A percentile compares a stretch with the other conserved stretches of the same genome.
phyloP scores from a whole-genome alignment of 1,284 basidiomycete species.

The Ustilago cynodontis region DNA sequence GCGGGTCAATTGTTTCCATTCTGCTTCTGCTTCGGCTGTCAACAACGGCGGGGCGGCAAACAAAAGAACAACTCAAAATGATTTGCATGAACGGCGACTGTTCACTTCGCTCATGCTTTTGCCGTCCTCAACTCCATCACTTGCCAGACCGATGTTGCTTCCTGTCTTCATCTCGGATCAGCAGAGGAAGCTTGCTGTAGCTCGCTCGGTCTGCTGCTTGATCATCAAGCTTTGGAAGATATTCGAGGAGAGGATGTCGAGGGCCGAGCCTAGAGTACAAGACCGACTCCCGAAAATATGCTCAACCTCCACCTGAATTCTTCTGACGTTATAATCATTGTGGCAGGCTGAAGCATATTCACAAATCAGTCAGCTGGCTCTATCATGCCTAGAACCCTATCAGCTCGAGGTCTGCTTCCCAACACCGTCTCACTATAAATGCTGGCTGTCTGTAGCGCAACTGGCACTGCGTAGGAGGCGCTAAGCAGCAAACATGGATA shows the following conservation, averaged over 20 bases:
- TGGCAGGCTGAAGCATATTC: conserved; percentile 3
- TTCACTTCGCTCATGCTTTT: too few species aligned
- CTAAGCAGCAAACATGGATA: conserved; percentile 29
- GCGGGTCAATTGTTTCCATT: neutral
- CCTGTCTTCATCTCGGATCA: too few species aligned
- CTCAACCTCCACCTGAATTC: conserved; percentile 26
- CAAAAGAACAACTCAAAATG: neutral
- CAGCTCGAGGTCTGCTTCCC: neutral
- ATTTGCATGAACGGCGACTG: neutral
- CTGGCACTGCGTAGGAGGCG: neutral
- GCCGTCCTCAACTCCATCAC: too few species aligned
- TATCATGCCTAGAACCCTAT: neutral
- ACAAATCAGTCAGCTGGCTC: neutral
- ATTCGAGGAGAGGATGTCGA: too few species aligned
- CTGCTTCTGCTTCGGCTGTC: conserved; percentile 1
- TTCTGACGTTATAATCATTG: conserved; percentile 34
- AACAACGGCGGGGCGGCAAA: conserved; percentile 3
- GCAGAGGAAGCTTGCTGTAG: too few species aligned
- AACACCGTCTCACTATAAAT: neutral
- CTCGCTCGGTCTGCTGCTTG: too few species aligned
- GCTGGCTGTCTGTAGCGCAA: too few species aligned
- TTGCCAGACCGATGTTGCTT: too few species aligned
- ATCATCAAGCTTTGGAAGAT: too few species aligned
- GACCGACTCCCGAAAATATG: conserved; percentile 13
- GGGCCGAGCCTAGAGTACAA: too few species aligned